Percentiles rank a stretch among this genome's conserved stretches.
phyloP scores from a whole-genome alignment of 306 rosid genomes.

The Cercis canadensis region DNA sequence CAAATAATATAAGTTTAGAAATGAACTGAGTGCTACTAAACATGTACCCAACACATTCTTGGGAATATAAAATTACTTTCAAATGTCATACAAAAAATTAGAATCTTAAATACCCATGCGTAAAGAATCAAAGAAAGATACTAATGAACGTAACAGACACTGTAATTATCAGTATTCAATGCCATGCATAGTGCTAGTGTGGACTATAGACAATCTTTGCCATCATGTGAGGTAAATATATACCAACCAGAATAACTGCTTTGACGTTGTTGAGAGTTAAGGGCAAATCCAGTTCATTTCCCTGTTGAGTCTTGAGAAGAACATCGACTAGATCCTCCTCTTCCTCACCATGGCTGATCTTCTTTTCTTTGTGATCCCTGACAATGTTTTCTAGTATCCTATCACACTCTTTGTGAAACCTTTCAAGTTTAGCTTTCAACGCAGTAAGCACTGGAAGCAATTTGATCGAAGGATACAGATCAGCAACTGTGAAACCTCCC shows the following conservation, averaged over 20 bases:
- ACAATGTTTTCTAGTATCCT: slow-evolving; percentile 15
- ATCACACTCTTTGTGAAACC: not conserved
- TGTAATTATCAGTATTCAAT: too few species aligned
- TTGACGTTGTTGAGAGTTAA: slow-evolving; percentile 29
- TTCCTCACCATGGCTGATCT: not conserved
- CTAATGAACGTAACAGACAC: too few species aligned
- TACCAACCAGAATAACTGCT: slow-evolving; percentile 28
- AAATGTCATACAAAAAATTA: too few species aligned
- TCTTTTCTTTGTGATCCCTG: slow-evolving; percentile 8
- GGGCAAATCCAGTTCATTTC: not conserved
- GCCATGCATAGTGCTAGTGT: too few species aligned
- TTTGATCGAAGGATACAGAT: slow-evolving; percentile 31
- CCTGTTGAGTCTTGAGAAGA: not conserved
- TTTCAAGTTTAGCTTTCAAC: slow-evolving; percentile 4
- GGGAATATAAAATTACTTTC: too few species aligned
- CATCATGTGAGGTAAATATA: not conserved
- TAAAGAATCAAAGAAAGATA: too few species aligned
- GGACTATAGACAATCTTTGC: too few species aligned
- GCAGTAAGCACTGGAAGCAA: slow-evolving; percentile 9
- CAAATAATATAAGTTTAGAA: too few species aligned
- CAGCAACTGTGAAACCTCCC: slow-evolving; percentile 28
- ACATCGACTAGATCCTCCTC: not conserved
- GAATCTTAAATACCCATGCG: too few species aligned
- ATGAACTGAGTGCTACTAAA: too few species aligned
- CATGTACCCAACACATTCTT: too few species aligned